Percentiles rank a stretch among this genome's conserved stretches.
Evolutionary conservation across 169 alveolate genomes (phyloP).

Genomic region (Eimeria acervulina): DNA sequence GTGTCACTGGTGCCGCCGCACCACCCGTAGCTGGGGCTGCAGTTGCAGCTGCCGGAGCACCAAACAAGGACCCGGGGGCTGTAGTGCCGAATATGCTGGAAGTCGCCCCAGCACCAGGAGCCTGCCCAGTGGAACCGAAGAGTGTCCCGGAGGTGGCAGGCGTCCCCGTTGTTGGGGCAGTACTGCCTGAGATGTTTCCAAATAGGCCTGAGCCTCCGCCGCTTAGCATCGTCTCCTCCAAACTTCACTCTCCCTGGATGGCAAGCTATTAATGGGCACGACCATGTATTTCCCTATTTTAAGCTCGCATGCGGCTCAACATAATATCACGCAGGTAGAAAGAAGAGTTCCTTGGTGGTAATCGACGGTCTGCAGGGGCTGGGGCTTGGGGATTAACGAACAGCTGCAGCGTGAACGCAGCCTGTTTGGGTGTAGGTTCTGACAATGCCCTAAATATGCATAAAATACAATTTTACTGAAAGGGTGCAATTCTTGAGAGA

Average conservation of each 20-base stretch:
- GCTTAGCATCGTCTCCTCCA: conserved; percentile 32
- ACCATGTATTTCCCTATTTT: background rate
- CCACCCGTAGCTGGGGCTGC: background rate
- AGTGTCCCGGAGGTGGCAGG: conserved; percentile 55
- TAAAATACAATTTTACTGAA: background rate
- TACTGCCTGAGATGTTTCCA: conserved; percentile 47
- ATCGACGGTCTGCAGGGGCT: background rate
- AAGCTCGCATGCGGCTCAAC: background rate
- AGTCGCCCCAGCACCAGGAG: conserved; percentile 10
- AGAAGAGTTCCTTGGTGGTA: background rate
- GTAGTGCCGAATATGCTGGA: conserved; percentile 10
- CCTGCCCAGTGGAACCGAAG: conserved; percentile 47
- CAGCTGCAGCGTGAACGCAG: background rate
- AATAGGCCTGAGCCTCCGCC: conserved; percentile 72
- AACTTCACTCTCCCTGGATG: background rate
- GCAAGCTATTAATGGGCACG: background rate
- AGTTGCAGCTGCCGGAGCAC: conserved; percentile 8
- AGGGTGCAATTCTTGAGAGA: background rate
- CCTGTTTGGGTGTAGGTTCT: background rate
- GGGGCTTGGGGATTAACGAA: background rate
- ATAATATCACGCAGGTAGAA: background rate
- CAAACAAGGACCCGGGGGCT: conserved; percentile 39
- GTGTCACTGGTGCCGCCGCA: conserved; percentile 10
- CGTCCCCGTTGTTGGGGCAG: conserved; percentile 2
- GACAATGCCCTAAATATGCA: background rate